These are phyloP conservation scores for Physaria fendleri DNA, from an alignment of 345 rosid genomes.

Conservation along the genomic window DNA sequence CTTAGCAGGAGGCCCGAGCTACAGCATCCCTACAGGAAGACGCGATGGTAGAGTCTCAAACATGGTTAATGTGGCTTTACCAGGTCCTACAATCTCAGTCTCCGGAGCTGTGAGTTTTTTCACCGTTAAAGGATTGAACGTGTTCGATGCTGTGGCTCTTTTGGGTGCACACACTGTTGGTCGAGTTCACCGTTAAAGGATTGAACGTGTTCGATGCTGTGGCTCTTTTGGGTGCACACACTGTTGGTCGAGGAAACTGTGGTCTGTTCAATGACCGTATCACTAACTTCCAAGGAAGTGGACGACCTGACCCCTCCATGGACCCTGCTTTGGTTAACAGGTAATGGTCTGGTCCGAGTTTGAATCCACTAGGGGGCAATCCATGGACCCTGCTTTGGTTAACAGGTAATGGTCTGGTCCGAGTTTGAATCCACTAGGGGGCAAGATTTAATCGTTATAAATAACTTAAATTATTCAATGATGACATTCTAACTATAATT, in stretches of 20 bases:
- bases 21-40: constrained; percentile 54
- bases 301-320: constrained; percentile 55
- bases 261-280: constrained; percentile 46
- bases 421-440: constrained; percentile 23
- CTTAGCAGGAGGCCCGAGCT: constrained; percentile 35
- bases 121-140: constrained; percentile 25
- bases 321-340: constrained; percentile 28
- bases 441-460: no score
- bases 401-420: neutral
- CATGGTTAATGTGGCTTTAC: constrained; percentile 36
- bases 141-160: constrained; percentile 47
- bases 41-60: constrained; percentile 48
- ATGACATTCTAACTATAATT: no score
- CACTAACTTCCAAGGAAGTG: constrained; percentile 38
- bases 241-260: constrained; percentile 50
- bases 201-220: constrained; percentile 38
- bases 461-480: no score
- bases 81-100: constrained; percentile 41
- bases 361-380: constrained; percentile 18
- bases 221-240: constrained; percentile 60
- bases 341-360: neutral
- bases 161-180: constrained; percentile 68
- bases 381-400: constrained; percentile 41
- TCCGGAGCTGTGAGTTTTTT: constrained; percentile 40
- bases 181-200: constrained; percentile 35